Conservation (phyloP, 805 yeast genomes). For the Yamadazyma sp. region DNA sequence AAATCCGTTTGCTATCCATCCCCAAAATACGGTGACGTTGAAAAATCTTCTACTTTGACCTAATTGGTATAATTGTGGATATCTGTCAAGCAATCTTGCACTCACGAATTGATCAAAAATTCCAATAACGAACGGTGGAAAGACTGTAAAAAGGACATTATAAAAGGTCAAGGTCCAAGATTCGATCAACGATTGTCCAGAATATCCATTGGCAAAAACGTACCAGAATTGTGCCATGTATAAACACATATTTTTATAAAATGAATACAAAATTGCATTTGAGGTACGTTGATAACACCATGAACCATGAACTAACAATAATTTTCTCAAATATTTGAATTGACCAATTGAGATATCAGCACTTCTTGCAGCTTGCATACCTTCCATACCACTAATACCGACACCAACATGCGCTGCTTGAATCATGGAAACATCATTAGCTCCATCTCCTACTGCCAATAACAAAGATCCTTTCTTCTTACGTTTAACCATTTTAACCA, state of each 20-base stretch:
- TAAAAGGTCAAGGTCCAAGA: conserved; percentile 98
- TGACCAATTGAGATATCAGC: conserved; percentile 98
- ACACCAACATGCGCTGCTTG: conserved; percentile 99
- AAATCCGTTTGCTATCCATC: conserved; percentile 95
- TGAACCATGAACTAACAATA: conserved; percentile 89
- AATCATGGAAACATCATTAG: conserved; percentile 98
- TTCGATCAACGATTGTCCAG: conserved; percentile 95
- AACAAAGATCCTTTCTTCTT: conserved; percentile 68
- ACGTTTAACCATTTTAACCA: conserved; percentile 88
- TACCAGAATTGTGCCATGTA: conserved; percentile 99
- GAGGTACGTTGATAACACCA: conserved; percentile 98
- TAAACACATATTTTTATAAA: conserved; percentile 91
- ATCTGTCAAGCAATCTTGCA: conserved; percentile 82
- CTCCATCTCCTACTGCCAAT: conserved; percentile 97
- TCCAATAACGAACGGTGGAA: conserved; percentile 95
- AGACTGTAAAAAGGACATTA: conserved; percentile 88
- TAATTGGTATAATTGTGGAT: conserved; percentile 87
- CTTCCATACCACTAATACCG: conserved; percentile 99
- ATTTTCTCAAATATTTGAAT: conserved; percentile 78
- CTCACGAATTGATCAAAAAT: conserved; percentile 95
- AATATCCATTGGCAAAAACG: conserved; percentile 85
- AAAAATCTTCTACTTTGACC: conserved; percentile 89
- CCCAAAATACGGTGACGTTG: conserved; percentile 91
- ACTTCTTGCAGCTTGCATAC: conserved; percentile 98
- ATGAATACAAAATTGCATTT: conserved; percentile 88